Evolutionary conservation across 306 rosid species (phyloP), one percentile per base, ranked within the genome.

Genomic region (Albizia julibrissin): DNA sequence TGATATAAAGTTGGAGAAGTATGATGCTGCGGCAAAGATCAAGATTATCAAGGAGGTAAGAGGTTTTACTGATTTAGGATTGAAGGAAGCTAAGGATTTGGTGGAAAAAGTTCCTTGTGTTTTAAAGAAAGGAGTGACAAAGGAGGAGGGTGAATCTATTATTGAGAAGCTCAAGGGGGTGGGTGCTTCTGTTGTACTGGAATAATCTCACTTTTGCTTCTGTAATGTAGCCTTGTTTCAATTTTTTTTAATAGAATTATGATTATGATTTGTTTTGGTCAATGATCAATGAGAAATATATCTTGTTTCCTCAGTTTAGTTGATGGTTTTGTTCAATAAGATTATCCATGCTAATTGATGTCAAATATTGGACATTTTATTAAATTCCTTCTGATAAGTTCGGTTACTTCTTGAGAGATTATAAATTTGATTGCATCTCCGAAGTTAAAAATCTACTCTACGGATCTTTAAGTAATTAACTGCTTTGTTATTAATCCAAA

Each of bases 41-140:
- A 87, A 87, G 87, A 80, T 87, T 46, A 87, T 87, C 22, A 87
- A 87, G 59, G 90, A 87, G 71, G 90, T 87, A n/a, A 85, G 90
- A 56, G 18, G 79, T 11, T 87, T 87, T 43, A 87, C 90, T 10
- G 88, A 85, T 81, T 87, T 87, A 15, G 90, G 90, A 22, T 77
- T 87, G 77, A 87, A 87, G 80, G 90, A 87, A 50, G 90, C 90
- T 2, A 87, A 87, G 80, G 90, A 87, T 3, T 85, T 87, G 86
- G 90, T 87, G 27, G 90, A 87, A 74, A 87, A 87, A 75, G 77
- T 62, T 82, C 90, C 90, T 0, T 87, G 85, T 80, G 85, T 87
- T 74, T 80, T 87, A 80, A 87, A 87, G 82, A 87, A 87, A 66
- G 88, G 88, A 1, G 34, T 87, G 43, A 76, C 87, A 1, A 87